A percentile compares a stretch with the other conserved stretches of the same genome.
Conservation (phyloP, 2,329 filamentous ascomycete species). For the Escovopsis sp. region DNA sequence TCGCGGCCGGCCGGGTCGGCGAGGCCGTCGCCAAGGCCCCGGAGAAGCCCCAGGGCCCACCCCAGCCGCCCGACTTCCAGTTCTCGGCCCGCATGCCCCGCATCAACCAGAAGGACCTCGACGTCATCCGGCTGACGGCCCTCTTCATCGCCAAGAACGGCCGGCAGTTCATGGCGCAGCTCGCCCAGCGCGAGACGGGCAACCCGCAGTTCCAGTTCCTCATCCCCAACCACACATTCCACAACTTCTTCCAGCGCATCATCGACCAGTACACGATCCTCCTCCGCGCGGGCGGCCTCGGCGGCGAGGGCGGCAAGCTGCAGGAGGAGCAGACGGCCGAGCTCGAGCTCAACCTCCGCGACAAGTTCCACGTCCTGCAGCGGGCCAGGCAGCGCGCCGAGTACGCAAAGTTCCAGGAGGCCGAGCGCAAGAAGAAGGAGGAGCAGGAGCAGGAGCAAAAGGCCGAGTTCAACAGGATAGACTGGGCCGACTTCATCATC, state of each 20-base stretch:
- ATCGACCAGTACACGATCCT: conserved; percentile 88
- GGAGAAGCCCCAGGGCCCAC: conserved; percentile 63
- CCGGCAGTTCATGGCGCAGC: conserved; percentile 74
- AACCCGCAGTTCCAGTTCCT: conserved; percentile 97
- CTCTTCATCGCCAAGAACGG: conserved; percentile 89
- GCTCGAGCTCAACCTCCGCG: conserved; percentile 57
- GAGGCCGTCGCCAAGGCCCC: conserved; percentile 24
- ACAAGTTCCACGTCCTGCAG: conserved; percentile 67
- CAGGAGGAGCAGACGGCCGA: conserved; percentile 59
- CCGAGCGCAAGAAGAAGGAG: conserved; percentile 77
- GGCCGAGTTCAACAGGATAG: conserved; percentile 65
- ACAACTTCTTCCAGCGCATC: conserved; percentile 86
- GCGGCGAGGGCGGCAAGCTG: conserved; percentile 50
- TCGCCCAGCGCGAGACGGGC: conserved; percentile 75
- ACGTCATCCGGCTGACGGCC: conserved; percentile 61
- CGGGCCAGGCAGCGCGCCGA: conserved; percentile 76
- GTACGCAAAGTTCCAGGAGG: conserved; percentile 71
- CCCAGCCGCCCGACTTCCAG: conserved; percentile 71
- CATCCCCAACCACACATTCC: conserved; percentile 84
- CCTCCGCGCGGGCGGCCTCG: conserved; percentile 50
- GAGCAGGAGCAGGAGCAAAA: conserved; percentile 75
- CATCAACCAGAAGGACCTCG: conserved; percentile 86
- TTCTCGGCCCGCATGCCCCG: conserved; percentile 96
- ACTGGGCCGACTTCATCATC: conserved; percentile 96
- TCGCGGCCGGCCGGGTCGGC: conserved; percentile 59